phyloP scores from a whole-genome alignment of 768 basidiomycete genomes.

The Russula emetica region DNA sequence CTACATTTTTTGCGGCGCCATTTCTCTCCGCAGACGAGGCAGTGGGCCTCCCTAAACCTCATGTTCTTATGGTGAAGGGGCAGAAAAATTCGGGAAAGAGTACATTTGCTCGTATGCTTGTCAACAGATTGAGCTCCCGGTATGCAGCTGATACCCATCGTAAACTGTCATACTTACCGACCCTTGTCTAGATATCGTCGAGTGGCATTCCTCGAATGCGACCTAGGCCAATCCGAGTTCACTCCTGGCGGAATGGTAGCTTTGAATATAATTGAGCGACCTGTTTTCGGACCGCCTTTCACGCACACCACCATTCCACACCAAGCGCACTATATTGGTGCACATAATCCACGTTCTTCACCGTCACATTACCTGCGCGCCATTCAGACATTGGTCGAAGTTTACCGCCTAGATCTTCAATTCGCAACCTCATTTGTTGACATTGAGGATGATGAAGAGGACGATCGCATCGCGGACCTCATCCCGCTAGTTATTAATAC shows the following conservation, averaged over 20 bases:
- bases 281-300: conserved; percentile 81
- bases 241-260: conserved; percentile 82
- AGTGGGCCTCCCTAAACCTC: neutral
- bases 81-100: conserved; percentile 89
- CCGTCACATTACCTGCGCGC: conserved; percentile 73
- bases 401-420: conserved; percentile 66
- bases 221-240: conserved; percentile 93
- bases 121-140: conserved; percentile 64
- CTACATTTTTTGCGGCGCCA: conserved; percentile 29
- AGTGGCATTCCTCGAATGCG: conserved; percentile 92
- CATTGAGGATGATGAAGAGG: conserved; percentile 31
- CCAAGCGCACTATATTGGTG: conserved; percentile 77
- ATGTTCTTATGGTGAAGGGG: conserved; percentile 62
- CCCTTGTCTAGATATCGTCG: conserved; percentile 51
- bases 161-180: neutral
- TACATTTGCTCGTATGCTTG: conserved; percentile 68
- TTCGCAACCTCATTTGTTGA: conserved; percentile 36
- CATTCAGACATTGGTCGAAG: conserved; percentile 60
- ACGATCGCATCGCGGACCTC: conserved; percentile 46
- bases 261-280: conserved; percentile 62
- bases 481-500: conserved; percentile 92
- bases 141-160: conserved; percentile 34
- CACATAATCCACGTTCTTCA: conserved; percentile 68
- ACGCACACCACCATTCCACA: conserved; percentile 73
- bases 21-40: neutral